These are phyloP conservation scores for Fusarium sp. DNA, from an alignment of 2,329 filamentous ascomycete genomes.

Conservation along the genomic window DNA sequence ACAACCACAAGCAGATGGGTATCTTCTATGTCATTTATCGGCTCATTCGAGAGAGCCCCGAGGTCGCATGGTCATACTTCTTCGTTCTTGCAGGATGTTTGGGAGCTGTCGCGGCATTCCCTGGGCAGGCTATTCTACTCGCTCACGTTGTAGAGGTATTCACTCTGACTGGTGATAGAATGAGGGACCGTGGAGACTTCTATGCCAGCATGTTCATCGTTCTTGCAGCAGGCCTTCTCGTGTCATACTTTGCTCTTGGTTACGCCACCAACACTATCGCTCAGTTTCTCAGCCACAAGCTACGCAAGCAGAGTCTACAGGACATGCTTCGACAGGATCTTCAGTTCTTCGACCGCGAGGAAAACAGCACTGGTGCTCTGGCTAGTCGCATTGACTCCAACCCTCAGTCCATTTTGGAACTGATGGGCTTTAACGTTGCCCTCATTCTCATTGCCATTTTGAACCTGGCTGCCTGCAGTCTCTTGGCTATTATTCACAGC, in stretches of 20 bases:
- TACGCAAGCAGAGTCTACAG: conserved; percentile 45
- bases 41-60: conserved; percentile 55
- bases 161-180: conserved; percentile 48
- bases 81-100: conserved; percentile 50
- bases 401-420: conserved; percentile 56
- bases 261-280: conserved; percentile 51
- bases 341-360: conserved; percentile 57
- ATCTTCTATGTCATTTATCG: conserved; percentile 50
- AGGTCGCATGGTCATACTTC: conserved; percentile 54
- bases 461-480: conserved; percentile 54
- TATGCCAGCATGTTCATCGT: conserved; percentile 68
- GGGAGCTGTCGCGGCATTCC: conserved; percentile 54
- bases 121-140: conserved; percentile 59
- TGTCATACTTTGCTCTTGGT: conserved; percentile 59
- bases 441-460: conserved; percentile 55
- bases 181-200: conserved; percentile 61
- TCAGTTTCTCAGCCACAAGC: conserved; percentile 47
- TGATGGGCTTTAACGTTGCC: conserved; percentile 58
- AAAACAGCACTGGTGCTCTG: conserved; percentile 56
- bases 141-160: conserved; percentile 59
- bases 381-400: conserved; percentile 54
- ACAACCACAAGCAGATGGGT: conserved; percentile 50
- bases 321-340: conserved; percentile 57
- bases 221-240: conserved; percentile 58
- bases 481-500: conserved; percentile 58